Evolutionary conservation across 257 asterid species (phyloP).

Genomic region (Asclepias syriaca): DNA sequence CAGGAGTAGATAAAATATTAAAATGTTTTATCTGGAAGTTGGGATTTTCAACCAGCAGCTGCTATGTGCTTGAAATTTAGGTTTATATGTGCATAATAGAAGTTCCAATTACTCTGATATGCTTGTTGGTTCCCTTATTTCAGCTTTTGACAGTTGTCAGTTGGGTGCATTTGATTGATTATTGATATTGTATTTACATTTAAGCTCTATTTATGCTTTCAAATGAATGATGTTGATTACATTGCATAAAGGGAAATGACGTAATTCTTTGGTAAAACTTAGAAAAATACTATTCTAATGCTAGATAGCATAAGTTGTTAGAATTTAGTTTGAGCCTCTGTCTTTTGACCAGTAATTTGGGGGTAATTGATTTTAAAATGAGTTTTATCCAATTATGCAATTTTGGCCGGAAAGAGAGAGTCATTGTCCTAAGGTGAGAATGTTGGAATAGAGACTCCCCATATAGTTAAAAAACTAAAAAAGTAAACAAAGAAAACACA

Average conservation of each 20-base stretch:
- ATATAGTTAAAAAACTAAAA: not conserved
- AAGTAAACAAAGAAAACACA: not conserved
- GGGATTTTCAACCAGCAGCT: not conserved
- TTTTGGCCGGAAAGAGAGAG: not conserved
- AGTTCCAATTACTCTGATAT: no score
- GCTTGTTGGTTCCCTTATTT: no score
- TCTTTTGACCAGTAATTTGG: conserved; percentile 17
- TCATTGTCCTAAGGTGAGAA: not conserved
- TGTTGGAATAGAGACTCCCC: conserved; percentile 10
- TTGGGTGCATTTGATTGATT: no score
- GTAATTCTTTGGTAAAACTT: no score
- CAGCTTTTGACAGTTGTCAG: no score
- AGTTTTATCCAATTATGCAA: not conserved
- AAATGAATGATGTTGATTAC: no score
- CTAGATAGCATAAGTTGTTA: no score
- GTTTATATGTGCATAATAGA: no score
- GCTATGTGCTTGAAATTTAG: not conserved
- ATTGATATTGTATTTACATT: no score
- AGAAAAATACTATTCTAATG: no score
- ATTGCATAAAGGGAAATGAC: no score
- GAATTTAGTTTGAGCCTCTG: not conserved
- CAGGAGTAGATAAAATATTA: not conserved
- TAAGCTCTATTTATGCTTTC: no score
- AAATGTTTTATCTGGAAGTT: conserved; percentile 2
- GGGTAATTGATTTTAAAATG: conserved; percentile 4